Conservation (phyloP, 2,329 filamentous ascomycete genomes). For the Hypocreales sp. region DNA sequence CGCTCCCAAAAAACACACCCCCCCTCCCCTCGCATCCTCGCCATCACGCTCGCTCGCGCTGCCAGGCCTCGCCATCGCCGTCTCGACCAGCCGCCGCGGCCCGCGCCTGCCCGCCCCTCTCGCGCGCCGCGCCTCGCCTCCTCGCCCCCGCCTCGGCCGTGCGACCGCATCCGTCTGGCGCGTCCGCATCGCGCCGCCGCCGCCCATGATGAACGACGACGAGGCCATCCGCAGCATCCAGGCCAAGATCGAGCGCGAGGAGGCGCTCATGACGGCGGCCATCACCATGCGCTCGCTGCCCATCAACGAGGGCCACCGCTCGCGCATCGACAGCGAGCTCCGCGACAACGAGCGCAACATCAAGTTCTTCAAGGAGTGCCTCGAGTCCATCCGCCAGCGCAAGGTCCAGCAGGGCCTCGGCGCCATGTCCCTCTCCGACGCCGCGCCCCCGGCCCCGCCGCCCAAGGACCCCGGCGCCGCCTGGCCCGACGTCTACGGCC, state of each 20-base stretch:
- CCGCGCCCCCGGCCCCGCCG: slow-evolving; percentile 46
- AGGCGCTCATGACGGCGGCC: slow-evolving; percentile 84
- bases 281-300: slow-evolving; percentile 93
- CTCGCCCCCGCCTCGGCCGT: not conserved
- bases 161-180: slow-evolving; percentile 1
- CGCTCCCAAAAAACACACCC: slow-evolving; percentile 5
- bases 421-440: slow-evolving; percentile 45
- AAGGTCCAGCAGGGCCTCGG: slow-evolving; percentile 53
- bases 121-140: not conserved
- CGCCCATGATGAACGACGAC: slow-evolving; percentile 45
- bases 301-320: slow-evolving; percentile 81
- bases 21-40: slow-evolving; percentile 6
- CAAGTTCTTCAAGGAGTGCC: slow-evolving; percentile 85
- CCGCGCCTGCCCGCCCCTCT: not conserved
- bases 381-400: slow-evolving; percentile 76
- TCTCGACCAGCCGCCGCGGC: slow-evolving; percentile 1
- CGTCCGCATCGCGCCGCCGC: slow-evolving; percentile 13
- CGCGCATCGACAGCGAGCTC: slow-evolving; percentile 84
- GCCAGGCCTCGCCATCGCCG: not conserved
- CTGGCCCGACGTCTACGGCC: slow-evolving; percentile 26
- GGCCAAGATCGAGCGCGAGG: slow-evolving; percentile 96
- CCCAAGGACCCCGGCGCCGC: slow-evolving; percentile 61
- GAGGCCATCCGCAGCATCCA: slow-evolving; percentile 64
- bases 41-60: not conserved
- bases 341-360: slow-evolving; percentile 87